Base-by-base conservation (phyloP, 208 protist species). In the Acanthamoeba lenticulata region DNA sequence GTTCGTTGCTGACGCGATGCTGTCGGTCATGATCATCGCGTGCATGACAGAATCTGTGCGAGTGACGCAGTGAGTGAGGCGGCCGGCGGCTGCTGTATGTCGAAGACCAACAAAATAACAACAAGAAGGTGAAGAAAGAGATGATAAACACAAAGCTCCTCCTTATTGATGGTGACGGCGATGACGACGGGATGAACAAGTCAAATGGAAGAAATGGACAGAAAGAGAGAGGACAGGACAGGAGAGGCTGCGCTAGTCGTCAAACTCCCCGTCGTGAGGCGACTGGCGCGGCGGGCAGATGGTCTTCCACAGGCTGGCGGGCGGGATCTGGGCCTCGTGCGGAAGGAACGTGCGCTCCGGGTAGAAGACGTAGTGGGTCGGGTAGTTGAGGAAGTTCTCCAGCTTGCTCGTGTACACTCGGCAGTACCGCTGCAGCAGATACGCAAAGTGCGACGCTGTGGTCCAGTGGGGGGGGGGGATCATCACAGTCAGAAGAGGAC, bases 371-470 rank as follows among this genome's bases (percentile, higher is more conserved):
- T 91, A 91, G 38, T 62, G 55, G n/a, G 57, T 91, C 38, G 85
- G 85, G 57, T 91, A 91, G 47, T 91, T 72, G 38, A 91, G 85
- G 85, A 91, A 91, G 85, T 91, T 91, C 57, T 91, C 55, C 32
- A 91, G 47, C 85, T 91, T 91, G 85, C 55, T 74, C 21, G 85
- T 91, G 40, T 91, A 91, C 21, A 91, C 57, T 27, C 57, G 47
- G 36, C 55, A 65, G 40, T 91, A 91, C 42, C 85, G 45, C 85
- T 91, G 85, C 29, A 91, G 55, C 45, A 74, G 85, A 24, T 74
- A 91, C 36, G 85, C 85, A 47, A 91, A 91, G 34, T 74, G 57
- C 85, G 85, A 74, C 2, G 85, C 85, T 91, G 57, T 49, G 24
- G n/a, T n/a, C n/a, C n/a, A n/a, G n/a, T n/a, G n/a, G n/a, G n/a